Evolutionary conservation across 2,329 filamentous ascomycete genomes (phyloP).

Genomic region (Colletotrichum spaethianum): DNA sequence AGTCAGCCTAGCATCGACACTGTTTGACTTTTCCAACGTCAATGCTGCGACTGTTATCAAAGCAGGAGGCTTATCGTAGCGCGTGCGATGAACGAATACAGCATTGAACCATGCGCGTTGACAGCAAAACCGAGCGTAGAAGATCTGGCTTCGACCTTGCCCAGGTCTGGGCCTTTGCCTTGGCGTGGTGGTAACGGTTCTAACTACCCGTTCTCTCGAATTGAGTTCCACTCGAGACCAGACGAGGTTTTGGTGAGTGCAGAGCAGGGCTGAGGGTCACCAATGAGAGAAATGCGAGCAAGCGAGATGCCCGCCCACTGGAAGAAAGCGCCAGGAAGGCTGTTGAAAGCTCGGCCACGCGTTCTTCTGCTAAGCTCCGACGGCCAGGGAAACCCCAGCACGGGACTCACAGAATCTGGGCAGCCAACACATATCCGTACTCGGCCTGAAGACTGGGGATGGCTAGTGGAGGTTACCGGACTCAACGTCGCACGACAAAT

Average conservation of each 20-base stretch:
- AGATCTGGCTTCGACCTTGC: background rate
- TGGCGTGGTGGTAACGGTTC: background rate
- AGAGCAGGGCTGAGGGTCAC: conserved; percentile 3
- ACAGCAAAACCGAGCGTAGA: conserved; percentile 8
- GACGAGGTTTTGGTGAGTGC: conserved; percentile 8
- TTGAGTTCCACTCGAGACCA: background rate
- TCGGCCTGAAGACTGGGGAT: no score
- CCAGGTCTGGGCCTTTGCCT: background rate
- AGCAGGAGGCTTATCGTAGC: background rate
- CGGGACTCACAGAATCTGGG: background rate
- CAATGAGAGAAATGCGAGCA: conserved; percentile 16
- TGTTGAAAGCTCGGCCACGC: conserved; percentile 6
- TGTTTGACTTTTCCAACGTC: conserved; percentile 17
- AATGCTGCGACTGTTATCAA: conserved; percentile 17
- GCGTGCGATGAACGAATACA: background rate
- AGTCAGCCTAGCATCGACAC: conserved; percentile 5
- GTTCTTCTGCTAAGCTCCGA: conserved; percentile 2
- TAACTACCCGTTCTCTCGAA: background rate
- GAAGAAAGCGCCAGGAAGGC: background rate
- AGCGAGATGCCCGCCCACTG: background rate
- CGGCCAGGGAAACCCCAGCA: background rate
- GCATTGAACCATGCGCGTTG: conserved; percentile 2
- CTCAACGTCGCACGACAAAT: background rate
- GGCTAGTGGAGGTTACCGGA: background rate
- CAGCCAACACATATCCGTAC: background rate